phyloP scores from a whole-genome alignment of 208 protist genomes.

The Hexamita inflata region DNA sequence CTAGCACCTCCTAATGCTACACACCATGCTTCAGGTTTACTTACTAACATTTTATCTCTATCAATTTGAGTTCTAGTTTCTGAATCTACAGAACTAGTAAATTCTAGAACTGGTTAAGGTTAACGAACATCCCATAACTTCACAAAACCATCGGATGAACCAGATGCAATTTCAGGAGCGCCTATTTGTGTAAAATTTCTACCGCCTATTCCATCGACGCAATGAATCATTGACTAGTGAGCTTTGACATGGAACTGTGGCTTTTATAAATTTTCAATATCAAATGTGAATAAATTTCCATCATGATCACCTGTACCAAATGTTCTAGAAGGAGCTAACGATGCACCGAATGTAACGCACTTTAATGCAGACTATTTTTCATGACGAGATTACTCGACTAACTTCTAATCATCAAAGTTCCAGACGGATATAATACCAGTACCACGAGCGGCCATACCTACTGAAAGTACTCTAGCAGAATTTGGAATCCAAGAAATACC shows the following conservation, averaged over 20 bases:
- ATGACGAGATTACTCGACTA: neutral
- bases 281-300: conserved; percentile 1
- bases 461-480: conserved; percentile 9
- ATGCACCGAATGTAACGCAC: conserved; percentile 20
- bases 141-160: neutral
- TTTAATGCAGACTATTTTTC: conserved; percentile 6
- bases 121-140: conserved; percentile 18
- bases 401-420: neutral
- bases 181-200: neutral
- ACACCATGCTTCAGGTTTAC: neutral
- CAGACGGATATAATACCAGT: conserved; percentile 5
- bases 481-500: conserved; percentile 25
- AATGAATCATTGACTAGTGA: conserved; percentile 10
- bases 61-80: neutral
- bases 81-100: neutral
- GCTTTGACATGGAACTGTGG: conserved; percentile 5
- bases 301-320: conserved; percentile 19
- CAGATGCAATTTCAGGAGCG: conserved; percentile 18
- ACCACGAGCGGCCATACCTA: conserved; percentile 6
- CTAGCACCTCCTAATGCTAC: conserved; percentile 17
- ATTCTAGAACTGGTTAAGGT: neutral
- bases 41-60: neutral
- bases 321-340: neutral
- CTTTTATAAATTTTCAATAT: conserved; percentile 2
- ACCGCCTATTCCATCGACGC: conserved; percentile 19